A percentile compares a stretch with the other conserved stretches of the same genome.
Evolutionary conservation across 2,329 filamentous ascomycete species (phyloP).

Genomic region (Alternaria hordeiaustralica): DNA sequence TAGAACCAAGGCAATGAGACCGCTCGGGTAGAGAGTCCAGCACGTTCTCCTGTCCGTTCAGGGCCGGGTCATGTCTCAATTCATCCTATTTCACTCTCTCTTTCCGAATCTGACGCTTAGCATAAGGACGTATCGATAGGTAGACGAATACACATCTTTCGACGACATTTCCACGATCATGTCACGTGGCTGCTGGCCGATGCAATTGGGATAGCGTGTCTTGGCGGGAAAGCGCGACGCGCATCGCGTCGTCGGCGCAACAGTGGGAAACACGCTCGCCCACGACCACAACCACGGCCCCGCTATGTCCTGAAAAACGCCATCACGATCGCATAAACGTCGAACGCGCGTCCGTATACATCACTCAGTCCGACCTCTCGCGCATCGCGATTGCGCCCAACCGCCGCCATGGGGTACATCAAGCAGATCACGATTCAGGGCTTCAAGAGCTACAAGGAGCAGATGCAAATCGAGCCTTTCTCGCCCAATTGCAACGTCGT

Average conservation of each 20-base stretch:
- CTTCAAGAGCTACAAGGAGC: constrained; percentile 99
- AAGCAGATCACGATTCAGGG: constrained; percentile 99
- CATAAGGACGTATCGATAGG: not conserved
- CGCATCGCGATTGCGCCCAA: constrained; percentile 5
- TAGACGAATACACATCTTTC: not conserved
- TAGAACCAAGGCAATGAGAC: not conserved
- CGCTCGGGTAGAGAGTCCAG: not conserved
- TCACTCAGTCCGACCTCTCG: not conserved
- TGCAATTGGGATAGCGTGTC: not conserved
- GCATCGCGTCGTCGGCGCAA: constrained; percentile 29
- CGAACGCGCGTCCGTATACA: constrained; percentile 1
- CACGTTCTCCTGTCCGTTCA: not conserved
- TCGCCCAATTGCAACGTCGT: constrained; percentile 98
- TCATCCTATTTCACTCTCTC: not conserved
- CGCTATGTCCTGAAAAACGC: constrained; percentile 27
- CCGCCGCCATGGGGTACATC: constrained; percentile 69
- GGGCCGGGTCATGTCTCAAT: not conserved
- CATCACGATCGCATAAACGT: constrained; percentile 17
- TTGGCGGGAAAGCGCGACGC: constrained; percentile 33
- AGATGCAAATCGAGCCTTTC: constrained; percentile 98
- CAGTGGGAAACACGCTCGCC: constrained; percentile 12
- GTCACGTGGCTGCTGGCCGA: not conserved
- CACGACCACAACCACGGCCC: constrained; percentile 12
- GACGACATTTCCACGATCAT: not conserved
- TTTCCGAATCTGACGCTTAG: too few species aligned